phyloP scores from a whole-genome alignment of 2,329 filamentous ascomycete genomes.

The Keithomyces neogunnii region DNA sequence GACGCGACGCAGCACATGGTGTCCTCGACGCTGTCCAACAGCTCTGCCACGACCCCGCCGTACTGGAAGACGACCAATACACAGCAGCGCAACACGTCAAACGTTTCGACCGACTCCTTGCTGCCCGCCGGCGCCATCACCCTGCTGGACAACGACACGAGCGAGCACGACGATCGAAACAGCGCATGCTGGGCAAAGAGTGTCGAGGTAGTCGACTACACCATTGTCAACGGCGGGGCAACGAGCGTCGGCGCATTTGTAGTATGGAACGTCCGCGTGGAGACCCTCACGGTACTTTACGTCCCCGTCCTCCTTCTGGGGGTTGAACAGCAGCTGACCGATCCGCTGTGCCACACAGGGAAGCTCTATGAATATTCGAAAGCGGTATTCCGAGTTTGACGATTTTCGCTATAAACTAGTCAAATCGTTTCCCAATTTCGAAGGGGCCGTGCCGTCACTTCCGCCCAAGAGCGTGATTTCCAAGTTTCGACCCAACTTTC shows the following conservation, averaged over 20 bases:
- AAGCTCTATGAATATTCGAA: conserved; percentile 52
- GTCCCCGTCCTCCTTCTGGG: neutral
- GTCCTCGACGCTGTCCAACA: conserved; percentile 17
- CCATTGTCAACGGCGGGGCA: conserved; percentile 46
- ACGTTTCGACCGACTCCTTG: conserved; percentile 38
- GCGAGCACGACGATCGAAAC: conserved; percentile 40
- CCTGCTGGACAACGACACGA: conserved; percentile 53
- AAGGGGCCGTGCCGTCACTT: conserved; percentile 76
- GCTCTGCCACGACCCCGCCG: conserved; percentile 30
- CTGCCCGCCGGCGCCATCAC: conserved; percentile 48
- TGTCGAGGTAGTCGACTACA: conserved; percentile 50
- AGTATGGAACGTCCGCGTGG: conserved; percentile 84
- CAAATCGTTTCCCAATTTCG: conserved; percentile 74
- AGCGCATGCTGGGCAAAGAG: conserved; percentile 57
- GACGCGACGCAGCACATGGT: conserved; percentile 5
- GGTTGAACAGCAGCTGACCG: neutral
- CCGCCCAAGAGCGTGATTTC: conserved; percentile 89
- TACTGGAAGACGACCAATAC: conserved; percentile 31
- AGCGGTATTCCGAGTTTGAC: conserved; percentile 90
- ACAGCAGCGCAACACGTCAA: conserved; percentile 34
- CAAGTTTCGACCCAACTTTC: conserved; percentile 74
- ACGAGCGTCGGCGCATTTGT: conserved; percentile 77
- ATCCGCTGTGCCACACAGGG: conserved; percentile 30
- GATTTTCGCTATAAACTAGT: conserved; percentile 66
- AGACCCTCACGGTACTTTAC: conserved; percentile 65